Conservation (phyloP, 176 grass and related monocot genomes). For the Oropetium thomaeum region DNA sequence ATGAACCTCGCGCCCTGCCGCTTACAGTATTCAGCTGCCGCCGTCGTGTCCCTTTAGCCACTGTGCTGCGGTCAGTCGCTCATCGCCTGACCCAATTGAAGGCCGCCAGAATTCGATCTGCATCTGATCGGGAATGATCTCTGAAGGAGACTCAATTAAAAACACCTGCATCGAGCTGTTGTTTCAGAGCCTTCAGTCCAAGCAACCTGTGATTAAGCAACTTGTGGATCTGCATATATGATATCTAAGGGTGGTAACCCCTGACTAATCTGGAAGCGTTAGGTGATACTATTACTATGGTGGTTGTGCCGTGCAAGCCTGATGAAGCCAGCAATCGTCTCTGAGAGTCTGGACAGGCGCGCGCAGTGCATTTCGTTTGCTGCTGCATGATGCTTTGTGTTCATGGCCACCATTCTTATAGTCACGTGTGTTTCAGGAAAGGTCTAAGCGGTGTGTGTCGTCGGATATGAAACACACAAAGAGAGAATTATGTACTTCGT, state of each 20-base stretch:
- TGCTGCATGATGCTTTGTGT: background rate
- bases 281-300: too few relatives aligned
- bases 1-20: slow-evolving; percentile 4
- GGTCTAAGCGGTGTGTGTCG: background rate
- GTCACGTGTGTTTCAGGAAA: background rate
- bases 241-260: background rate
- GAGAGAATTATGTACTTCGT: background rate
- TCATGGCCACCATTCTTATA: too few relatives aligned
- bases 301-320: slow-evolving; percentile 11
- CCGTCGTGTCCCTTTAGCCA: slow-evolving; percentile 15
- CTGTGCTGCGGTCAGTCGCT: slow-evolving; percentile 8
- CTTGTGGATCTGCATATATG: background rate
- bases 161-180: background rate
- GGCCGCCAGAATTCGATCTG: background rate
- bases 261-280: background rate
- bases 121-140: background rate
- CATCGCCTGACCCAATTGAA: slow-evolving; percentile 1
- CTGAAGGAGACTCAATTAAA: background rate
- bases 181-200: background rate
- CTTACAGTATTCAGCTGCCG: background rate
- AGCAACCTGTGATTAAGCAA: background rate
- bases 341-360: background rate
- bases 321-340: background rate
- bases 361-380: background rate
- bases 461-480: background rate